Percentiles rank a stretch among this genome's conserved stretches.
Evolutionary conservation across 202 grass and related monocot genomes (phyloP).

Genomic region (Panicum hallii): DNA sequence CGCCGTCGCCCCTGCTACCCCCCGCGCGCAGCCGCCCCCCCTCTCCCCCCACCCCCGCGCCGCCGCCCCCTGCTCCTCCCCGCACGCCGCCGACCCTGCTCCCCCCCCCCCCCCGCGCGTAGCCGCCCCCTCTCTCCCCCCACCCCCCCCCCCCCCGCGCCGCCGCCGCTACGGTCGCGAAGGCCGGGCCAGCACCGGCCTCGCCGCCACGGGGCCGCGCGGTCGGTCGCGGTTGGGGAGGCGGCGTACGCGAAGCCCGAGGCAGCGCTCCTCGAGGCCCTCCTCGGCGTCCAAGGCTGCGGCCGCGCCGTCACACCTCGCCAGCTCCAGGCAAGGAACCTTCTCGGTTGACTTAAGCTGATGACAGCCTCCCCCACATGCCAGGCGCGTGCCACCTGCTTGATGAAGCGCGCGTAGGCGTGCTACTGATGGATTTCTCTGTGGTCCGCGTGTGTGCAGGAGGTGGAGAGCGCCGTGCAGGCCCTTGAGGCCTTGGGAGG

Average conservation of each 20-base stretch:
- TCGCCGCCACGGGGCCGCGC: conserved; percentile 9
- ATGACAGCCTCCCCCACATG: not conserved
- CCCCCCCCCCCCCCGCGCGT: too few species aligned
- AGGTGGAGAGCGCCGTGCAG: conserved; percentile 73
- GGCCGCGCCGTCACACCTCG: conserved; percentile 67
- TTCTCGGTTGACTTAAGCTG: not conserved
- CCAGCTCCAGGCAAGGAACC: conserved; percentile 69
- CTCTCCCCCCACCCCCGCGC: too few species aligned
- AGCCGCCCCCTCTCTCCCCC: too few species aligned
- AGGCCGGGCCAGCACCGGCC: not conserved
- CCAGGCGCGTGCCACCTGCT: not conserved
- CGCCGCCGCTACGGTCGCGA: not conserved
- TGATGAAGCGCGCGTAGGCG: not conserved
- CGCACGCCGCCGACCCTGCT: too few species aligned
- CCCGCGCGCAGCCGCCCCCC: too few species aligned
- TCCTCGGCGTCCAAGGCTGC: conserved; percentile 80
- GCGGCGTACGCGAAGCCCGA: conserved; percentile 60
- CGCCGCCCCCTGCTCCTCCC: too few species aligned
- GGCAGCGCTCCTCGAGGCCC: conserved; percentile 66
- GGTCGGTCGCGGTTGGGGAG: conserved; percentile 15
- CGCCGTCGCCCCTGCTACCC: too few species aligned
- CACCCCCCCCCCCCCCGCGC: too few species aligned
- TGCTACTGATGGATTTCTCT: not conserved
- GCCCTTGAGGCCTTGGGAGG: conserved; percentile 67
- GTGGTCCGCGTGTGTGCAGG: conserved; percentile 45